phyloP scores from a whole-genome alignment of 805 yeast genomes.

The Lachancea meyersii region DNA sequence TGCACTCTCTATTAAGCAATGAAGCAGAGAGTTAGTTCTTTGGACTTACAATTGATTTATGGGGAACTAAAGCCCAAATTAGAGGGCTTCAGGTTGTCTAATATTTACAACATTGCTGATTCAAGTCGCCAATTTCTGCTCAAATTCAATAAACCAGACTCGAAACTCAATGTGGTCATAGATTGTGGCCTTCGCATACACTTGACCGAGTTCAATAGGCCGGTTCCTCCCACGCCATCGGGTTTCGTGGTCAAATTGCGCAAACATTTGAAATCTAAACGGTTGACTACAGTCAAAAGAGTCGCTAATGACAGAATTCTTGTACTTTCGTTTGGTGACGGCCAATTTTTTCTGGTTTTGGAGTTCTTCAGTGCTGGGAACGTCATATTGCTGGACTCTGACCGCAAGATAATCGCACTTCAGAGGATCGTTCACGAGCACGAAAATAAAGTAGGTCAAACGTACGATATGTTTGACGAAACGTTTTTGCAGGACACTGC shows the following conservation, averaged over 20 bases:
- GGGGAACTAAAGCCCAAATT: constrained; percentile 56
- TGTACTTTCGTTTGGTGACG: constrained; percentile 80
- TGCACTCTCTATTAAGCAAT: constrained; percentile 12
- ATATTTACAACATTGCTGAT: constrained; percentile 73
- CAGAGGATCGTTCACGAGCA: constrained; percentile 76
- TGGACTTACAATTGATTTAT: constrained; percentile 70
- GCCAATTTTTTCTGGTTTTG: constrained; percentile 65
- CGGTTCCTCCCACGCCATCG: constrained; percentile 75
- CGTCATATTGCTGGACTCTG: constrained; percentile 66
- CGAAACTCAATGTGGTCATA: constrained; percentile 65
- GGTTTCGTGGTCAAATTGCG: constrained; percentile 80
- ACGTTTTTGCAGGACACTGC: constrained; percentile 36
- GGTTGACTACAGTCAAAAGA: constrained; percentile 68
- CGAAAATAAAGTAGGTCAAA: constrained; percentile 66
- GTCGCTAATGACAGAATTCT: constrained; percentile 77
- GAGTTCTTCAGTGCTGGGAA: constrained; percentile 97
- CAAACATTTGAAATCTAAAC: constrained; percentile 74
- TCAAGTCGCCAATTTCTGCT: constrained; percentile 67
- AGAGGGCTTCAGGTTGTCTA: constrained; percentile 66
- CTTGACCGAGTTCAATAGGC: constrained; percentile 72
- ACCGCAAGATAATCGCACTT: constrained; percentile 59
- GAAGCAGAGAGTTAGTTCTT: constrained; percentile 80
- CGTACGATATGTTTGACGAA: constrained; percentile 55
- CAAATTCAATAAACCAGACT: constrained; percentile 78
- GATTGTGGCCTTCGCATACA: constrained; percentile 86